Evolutionary conservation across 805 yeast genomes (phyloP).

Genomic region (Ogataea degrootiae): DNA sequence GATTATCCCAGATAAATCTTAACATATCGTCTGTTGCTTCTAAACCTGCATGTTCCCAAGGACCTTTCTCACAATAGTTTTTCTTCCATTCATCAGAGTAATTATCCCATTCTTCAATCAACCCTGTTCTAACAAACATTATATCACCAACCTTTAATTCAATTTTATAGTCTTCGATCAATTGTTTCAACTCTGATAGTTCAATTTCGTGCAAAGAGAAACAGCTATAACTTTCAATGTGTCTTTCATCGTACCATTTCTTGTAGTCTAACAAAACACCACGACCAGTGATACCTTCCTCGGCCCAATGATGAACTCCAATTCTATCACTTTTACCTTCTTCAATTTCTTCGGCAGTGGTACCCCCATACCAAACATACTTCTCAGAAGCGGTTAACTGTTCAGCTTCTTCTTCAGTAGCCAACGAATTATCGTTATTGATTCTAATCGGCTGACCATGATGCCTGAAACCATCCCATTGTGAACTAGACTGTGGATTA

Average conservation of each 20-base stretch:
- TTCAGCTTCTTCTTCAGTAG: conserved; percentile 15
- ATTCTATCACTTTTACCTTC: conserved; percentile 4
- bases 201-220: conserved; percentile 22
- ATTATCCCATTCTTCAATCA: conserved; percentile 22
- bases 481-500: conserved; percentile 27
- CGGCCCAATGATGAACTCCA: conserved; percentile 19
- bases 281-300: conserved; percentile 29
- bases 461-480: conserved; percentile 29
- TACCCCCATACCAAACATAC: conserved; percentile 11
- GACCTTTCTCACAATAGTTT: conserved; percentile 8
- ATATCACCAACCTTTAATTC: conserved; percentile 28
- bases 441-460: conserved; percentile 19
- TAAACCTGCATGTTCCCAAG: conserved; percentile 12
- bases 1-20: conserved; percentile 11
- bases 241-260: conserved; percentile 22
- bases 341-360: conserved; percentile 7
- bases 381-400: conserved; percentile 3
- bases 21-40: conserved; percentile 9
- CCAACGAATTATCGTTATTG: conserved; percentile 18
- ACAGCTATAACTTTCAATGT: conserved; percentile 21
- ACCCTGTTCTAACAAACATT: conserved; percentile 27
- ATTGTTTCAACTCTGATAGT: conserved; percentile 16
- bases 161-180: conserved; percentile 20
- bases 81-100: conserved; percentile 2
- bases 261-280: conserved; percentile 31